A percentile compares a stretch with the other conserved stretches of the same genome.
phyloP scores from a whole-genome alignment of 2,329 filamentous ascomycete species.

The Monilinia aucupariae region DNA sequence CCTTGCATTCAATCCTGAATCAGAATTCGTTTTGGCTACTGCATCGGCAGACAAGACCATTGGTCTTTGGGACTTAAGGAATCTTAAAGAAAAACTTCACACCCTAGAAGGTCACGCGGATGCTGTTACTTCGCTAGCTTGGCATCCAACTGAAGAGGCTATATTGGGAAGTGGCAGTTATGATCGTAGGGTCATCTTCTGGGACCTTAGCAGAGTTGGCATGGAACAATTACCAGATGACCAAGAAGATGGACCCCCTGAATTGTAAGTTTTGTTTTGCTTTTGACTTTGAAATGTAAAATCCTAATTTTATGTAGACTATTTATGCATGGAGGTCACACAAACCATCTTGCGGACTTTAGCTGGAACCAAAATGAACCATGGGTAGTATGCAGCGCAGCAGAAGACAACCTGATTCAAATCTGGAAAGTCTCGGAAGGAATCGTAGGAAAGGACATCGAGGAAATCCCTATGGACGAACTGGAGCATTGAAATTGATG shows the following conservation, averaged over 20 bases:
- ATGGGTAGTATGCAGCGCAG: constrained; percentile 92
- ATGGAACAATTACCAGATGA: constrained; percentile 95
- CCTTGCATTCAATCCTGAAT: constrained; percentile 87
- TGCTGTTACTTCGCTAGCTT: constrained; percentile 84
- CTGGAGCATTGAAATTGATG: constrained; percentile 51
- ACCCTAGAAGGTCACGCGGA: constrained; percentile 83
- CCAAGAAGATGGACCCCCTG: constrained; percentile 87
- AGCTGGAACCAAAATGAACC: constrained; percentile 97
- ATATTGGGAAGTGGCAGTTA: constrained; percentile 89
- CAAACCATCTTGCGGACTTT: constrained; percentile 93
- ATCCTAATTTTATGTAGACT: constrained; percentile 47
- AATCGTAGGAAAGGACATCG: constrained; percentile 72
- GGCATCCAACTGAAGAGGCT: constrained; percentile 87
- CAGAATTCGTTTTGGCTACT: constrained; percentile 86
- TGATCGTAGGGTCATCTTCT: constrained; percentile 90
- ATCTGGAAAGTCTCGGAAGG: constrained; percentile 85
- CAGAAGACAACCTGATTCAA: constrained; percentile 94
- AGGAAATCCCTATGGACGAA: constrained; percentile 71
- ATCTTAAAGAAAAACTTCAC: constrained; percentile 84
- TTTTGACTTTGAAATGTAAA: not conserved
- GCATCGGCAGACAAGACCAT: constrained; percentile 94
- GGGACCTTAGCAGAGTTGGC: constrained; percentile 87
- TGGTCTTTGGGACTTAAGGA: constrained; percentile 90
- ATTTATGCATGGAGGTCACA: constrained; percentile 99
- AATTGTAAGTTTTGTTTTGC: constrained; percentile 60